Percentiles rank a stretch among this genome's conserved stretches.
Evolutionary conservation across 2,329 filamentous ascomycete genomes (phyloP).

Genomic region (Alternaria sp.): DNA sequence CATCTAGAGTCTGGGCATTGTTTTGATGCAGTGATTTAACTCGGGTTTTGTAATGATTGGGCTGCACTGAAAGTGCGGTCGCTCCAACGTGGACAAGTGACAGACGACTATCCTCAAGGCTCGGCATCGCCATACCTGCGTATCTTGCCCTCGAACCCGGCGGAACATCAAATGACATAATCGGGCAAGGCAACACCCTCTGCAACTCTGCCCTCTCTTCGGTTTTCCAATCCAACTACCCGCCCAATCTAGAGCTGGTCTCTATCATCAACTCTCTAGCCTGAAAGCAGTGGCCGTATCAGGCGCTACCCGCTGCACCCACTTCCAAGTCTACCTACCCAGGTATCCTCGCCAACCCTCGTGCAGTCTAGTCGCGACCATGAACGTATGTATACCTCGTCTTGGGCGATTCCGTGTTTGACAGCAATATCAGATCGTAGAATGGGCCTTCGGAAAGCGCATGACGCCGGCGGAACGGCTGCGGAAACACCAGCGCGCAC

Average conservation of each 20-base stretch:
- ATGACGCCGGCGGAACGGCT: conserved; percentile 94
- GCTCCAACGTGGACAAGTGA: background rate
- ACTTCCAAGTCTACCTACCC: conserved; percentile 11
- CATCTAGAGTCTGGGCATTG: background rate
- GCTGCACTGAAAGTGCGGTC: background rate
- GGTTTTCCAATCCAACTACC: background rate
- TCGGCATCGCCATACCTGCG: conserved; percentile 18
- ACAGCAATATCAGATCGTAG: conserved; percentile 68
- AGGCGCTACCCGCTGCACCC: conserved; percentile 16
- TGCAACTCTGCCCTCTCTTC: background rate
- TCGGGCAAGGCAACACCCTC: background rate
- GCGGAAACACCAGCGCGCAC: conserved; percentile 92
- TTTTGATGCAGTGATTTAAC: background rate
- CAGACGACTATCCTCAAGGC: conserved; percentile 8
- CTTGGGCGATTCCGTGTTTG: background rate
- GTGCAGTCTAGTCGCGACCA: conserved; percentile 29
- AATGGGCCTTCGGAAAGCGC: conserved; percentile 99
- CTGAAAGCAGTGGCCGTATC: conserved; percentile 2
- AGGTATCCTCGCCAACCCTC: background rate
- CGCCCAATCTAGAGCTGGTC: background rate
- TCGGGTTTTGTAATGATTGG: background rate
- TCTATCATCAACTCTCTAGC: conserved; percentile 2
- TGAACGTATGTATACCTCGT: conserved; percentile 57
- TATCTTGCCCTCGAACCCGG: conserved; percentile 13
- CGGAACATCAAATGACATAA: conserved; percentile 16